Evolutionary conservation across 2,329 filamentous ascomycete species (phyloP).

Genomic region (Colletotrichum tanaceti): DNA sequence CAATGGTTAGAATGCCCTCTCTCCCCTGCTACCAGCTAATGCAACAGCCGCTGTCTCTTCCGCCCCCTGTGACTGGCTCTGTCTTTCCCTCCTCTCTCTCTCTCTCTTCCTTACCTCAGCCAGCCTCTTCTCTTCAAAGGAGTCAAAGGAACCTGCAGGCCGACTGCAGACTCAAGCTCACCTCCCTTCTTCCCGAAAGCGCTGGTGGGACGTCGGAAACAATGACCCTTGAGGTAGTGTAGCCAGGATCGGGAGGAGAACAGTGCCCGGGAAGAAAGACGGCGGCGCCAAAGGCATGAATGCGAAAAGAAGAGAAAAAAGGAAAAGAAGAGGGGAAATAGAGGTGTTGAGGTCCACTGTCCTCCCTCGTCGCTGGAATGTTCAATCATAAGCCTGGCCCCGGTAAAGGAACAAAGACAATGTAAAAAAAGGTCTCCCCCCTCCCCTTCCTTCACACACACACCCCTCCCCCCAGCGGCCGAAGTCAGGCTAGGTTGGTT

Average conservation of each 20-base stretch:
- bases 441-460: conserved; percentile 3
- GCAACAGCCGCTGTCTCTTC: conserved; percentile 26
- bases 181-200: background rate
- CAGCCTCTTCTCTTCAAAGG: conserved; percentile 34
- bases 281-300: conserved; percentile 33
- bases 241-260: conserved; percentile 29
- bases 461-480: conserved; percentile 12
- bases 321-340: background rate
- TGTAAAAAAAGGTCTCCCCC: conserved; percentile 8
- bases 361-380: conserved; percentile 15
- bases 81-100: conserved; percentile 6
- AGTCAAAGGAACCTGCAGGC: conserved; percentile 34
- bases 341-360: conserved; percentile 20
- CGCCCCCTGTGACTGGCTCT: conserved; percentile 7
- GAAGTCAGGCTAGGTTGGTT: conserved; percentile 32
- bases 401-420: conserved; percentile 39
- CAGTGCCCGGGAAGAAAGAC: conserved; percentile 33
- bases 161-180: conserved; percentile 28
- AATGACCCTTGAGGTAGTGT: conserved; percentile 27
- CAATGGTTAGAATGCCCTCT: conserved; percentile 21
- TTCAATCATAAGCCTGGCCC: conserved; percentile 23
- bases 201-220: conserved; percentile 29
- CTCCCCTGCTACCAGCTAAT: conserved; percentile 12
- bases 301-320: too few relatives aligned
- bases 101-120: conserved; percentile 22